Percentiles rank a stretch among this genome's conserved stretches.
Evolutionary conservation across 2,329 filamentous ascomycete genomes (phyloP).

Genomic region (Fusarium lateritium): DNA sequence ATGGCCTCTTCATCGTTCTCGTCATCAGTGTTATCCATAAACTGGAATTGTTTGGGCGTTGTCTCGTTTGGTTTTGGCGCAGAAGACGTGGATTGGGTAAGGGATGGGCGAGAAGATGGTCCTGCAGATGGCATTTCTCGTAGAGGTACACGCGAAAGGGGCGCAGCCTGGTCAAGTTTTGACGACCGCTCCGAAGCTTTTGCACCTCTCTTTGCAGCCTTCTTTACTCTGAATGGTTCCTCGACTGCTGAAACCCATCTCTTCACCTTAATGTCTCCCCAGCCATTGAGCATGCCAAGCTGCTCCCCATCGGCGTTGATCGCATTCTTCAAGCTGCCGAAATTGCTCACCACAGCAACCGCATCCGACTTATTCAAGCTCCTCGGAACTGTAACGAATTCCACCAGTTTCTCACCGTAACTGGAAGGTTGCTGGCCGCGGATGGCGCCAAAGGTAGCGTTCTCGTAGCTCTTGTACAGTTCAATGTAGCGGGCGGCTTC

Average conservation of each 20-base stretch:
- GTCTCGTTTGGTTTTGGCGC: conserved; percentile 19
- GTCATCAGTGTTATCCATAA: conserved; percentile 60
- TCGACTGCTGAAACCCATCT: conserved; percentile 86
- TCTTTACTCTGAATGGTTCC: conserved; percentile 85
- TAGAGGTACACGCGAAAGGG: conserved; percentile 58
- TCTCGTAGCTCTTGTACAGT: conserved; percentile 94
- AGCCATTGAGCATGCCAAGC: conserved; percentile 86
- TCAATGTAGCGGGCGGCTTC: conserved; percentile 96
- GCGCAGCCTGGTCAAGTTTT: conserved; percentile 57
- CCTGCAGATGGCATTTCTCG: conserved; percentile 55
- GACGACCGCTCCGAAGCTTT: conserved; percentile 48
- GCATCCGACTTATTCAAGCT: conserved; percentile 97
- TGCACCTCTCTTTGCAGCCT: conserved; percentile 69
- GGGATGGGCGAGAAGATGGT: conserved; percentile 41
- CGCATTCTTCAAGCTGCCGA: conserved; percentile 88
- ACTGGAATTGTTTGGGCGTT: conserved; percentile 55
- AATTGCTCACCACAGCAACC: conserved; percentile 89
- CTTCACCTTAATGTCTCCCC: conserved; percentile 95
- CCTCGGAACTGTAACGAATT: conserved; percentile 92
- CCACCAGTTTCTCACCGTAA: conserved; percentile 89
- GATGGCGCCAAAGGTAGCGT: conserved; percentile 85
- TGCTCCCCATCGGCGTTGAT: conserved; percentile 91
- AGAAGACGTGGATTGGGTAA: conserved; percentile 29
- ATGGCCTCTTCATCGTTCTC: conserved; percentile 66
- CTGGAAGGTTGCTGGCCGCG: conserved; percentile 85